These are phyloP conservation scores for Calonectria pauciramosa DNA, from an alignment of 2,329 filamentous ascomycete genomes.

Conservation along the genomic window DNA sequence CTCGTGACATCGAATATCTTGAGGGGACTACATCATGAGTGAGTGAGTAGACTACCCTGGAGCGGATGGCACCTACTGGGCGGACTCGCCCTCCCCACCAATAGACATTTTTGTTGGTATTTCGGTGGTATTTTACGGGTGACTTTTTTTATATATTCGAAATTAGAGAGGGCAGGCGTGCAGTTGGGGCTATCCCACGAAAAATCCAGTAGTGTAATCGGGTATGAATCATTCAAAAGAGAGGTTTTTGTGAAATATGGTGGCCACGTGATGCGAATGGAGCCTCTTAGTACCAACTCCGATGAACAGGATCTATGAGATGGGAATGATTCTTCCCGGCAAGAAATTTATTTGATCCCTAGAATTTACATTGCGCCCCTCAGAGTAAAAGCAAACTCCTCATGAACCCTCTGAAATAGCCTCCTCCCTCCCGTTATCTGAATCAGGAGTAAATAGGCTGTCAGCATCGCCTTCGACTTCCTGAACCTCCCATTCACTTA, in stretches of 20 bases:
- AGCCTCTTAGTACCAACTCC: neutral
- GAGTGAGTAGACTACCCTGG: slow-evolving; percentile 38
- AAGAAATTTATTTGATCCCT: neutral
- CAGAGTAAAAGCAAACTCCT: neutral
- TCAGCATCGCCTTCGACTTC: slow-evolving; percentile 60
- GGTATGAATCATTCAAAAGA: slow-evolving; percentile 13
- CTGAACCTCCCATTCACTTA: slow-evolving; percentile 56
- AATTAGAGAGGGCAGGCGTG: neutral
- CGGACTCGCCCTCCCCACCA: slow-evolving; percentile 33
- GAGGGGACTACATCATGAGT: slow-evolving; percentile 62
- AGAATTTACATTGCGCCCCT: neutral
- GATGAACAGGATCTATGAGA: neutral
- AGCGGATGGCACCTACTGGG: slow-evolving; percentile 39
- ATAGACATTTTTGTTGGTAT: slow-evolving; percentile 31
- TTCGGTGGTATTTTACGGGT: neutral
- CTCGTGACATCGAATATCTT: slow-evolving; percentile 71
- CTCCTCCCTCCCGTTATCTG: slow-evolving; percentile 27
- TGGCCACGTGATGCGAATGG: slow-evolving; percentile 28
- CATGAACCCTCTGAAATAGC: slow-evolving; percentile 1
- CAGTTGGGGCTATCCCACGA: neutral
- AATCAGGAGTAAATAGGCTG: slow-evolving; percentile 46
- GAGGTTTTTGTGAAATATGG: slow-evolving; percentile 18
- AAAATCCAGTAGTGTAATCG: neutral
- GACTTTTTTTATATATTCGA: neutral
- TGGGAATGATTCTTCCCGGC: too few species aligned